Percentiles rank a stretch among this genome's conserved stretches.
phyloP scores from a whole-genome alignment of 75 land plant genomes.

The Cryptomeria japonica region DNA sequence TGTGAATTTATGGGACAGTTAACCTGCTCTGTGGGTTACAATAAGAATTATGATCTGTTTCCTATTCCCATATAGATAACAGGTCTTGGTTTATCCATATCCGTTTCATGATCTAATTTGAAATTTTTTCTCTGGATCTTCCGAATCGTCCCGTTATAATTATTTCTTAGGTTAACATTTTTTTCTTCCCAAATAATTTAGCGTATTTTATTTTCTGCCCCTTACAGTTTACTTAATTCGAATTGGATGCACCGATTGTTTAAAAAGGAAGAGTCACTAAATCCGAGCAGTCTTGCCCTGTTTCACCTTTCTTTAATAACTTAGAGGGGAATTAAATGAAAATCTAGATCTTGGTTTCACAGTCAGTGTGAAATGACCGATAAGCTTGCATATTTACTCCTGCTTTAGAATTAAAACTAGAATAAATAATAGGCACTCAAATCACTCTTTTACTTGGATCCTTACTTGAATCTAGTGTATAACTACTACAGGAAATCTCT shows the following conservation, averaged over 20 bases:
- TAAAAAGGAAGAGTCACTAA: too few species aligned
- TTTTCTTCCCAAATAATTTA: not conserved
- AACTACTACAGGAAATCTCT: not conserved
- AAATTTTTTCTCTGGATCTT: not conserved
- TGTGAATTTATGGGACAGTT: not conserved
- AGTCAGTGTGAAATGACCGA: not conserved
- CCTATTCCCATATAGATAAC: not conserved
- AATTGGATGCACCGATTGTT: too few species aligned
- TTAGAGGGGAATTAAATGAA: not conserved
- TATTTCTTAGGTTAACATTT: not conserved
- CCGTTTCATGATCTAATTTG: not conserved
- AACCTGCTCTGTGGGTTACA: not conserved
- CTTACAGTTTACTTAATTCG: not conserved
- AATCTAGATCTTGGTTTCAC: not conserved
- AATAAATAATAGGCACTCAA: not conserved
- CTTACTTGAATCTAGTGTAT: not conserved
- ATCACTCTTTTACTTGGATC: not conserved
- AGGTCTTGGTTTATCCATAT: not conserved
- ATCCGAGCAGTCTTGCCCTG: not conserved
- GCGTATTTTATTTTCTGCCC: not conserved
- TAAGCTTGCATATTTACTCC: not conserved
- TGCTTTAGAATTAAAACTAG: not conserved
- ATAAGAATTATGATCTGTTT: not conserved
- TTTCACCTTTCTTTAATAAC: not conserved
- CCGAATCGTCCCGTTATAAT: not conserved